Evolutionary conservation across 1,139 yeast species (phyloP).

Genomic region (Meyerozyma guilliermondii): DNA sequence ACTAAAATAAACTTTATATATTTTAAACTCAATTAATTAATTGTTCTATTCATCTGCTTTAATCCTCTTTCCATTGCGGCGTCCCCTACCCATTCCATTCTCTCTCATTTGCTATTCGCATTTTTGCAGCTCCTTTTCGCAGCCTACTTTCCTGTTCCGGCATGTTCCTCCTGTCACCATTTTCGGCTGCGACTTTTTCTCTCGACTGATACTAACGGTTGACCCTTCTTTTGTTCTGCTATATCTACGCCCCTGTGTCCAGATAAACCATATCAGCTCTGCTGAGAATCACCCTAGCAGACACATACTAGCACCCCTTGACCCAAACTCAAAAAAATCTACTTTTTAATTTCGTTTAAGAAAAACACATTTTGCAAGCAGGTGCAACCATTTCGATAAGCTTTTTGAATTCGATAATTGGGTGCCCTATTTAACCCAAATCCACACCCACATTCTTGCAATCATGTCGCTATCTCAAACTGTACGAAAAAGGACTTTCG

Average conservation of each 20-base stretch:
- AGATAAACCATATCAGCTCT: background rate
- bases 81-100: background rate
- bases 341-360: background rate
- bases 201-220: conserved; percentile 1
- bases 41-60: no score
- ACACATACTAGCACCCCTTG: no score
- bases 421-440: background rate
- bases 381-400: background rate
- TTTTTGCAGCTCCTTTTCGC: conserved; percentile 1
- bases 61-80: background rate
- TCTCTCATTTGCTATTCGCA: background rate
- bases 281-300: background rate
- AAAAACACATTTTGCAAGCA: background rate
- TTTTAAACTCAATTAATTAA: no score
- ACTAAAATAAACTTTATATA: no score
- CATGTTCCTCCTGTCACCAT: conserved; percentile 1
- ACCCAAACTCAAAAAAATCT: background rate
- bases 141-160: conserved; percentile 2
- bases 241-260: background rate
- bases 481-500: background rate
- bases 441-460: background rate
- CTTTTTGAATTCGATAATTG: background rate
- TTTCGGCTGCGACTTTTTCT: conserved; percentile 2
- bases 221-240: no score
- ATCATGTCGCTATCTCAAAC: background rate